These are phyloP conservation scores for Pachysolen tannophilus DNA, from an alignment of 805 yeast species.

Conservation along the genomic window DNA sequence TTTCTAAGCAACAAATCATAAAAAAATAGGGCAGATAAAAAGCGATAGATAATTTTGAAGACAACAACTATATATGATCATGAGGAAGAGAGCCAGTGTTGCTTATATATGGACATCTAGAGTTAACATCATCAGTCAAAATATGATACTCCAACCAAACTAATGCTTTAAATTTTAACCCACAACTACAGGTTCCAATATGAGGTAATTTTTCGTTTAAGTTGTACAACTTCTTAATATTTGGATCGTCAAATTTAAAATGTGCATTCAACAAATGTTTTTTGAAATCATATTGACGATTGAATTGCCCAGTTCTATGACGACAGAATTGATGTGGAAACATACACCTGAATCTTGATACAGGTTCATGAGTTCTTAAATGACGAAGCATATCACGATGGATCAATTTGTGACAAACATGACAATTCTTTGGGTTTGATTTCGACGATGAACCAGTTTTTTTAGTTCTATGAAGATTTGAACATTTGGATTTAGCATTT, in stretches of 20 bases:
- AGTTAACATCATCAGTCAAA: constrained; percentile 17
- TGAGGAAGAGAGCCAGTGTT: too few species aligned
- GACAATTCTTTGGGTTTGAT: constrained; percentile 26
- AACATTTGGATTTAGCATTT: too few species aligned
- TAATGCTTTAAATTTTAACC: constrained; percentile 35
- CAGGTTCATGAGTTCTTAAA: constrained; percentile 51
- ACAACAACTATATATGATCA: too few species aligned
- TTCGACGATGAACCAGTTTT: neutral
- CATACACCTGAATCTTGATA: constrained; percentile 48
- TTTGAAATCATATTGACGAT: constrained; percentile 61
- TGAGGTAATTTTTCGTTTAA: constrained; percentile 43
- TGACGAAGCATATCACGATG: constrained; percentile 58
- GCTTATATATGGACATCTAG: constrained; percentile 1
- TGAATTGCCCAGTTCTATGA: constrained; percentile 55
- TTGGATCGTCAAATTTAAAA: constrained; percentile 42
- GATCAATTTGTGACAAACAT: constrained; percentile 44
- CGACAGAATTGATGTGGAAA: constrained; percentile 47
- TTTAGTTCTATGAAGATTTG: too few species aligned
- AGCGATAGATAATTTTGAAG: too few species aligned
- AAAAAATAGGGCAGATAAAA: too few species aligned
- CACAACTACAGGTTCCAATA: constrained; percentile 49
- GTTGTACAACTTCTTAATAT: constrained; percentile 36
- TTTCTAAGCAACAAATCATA: too few species aligned
- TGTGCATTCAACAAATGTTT: constrained; percentile 57
- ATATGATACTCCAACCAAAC: constrained; percentile 54